Conservation (phyloP, 805 yeast species). For the Ogataea angusta region DNA sequence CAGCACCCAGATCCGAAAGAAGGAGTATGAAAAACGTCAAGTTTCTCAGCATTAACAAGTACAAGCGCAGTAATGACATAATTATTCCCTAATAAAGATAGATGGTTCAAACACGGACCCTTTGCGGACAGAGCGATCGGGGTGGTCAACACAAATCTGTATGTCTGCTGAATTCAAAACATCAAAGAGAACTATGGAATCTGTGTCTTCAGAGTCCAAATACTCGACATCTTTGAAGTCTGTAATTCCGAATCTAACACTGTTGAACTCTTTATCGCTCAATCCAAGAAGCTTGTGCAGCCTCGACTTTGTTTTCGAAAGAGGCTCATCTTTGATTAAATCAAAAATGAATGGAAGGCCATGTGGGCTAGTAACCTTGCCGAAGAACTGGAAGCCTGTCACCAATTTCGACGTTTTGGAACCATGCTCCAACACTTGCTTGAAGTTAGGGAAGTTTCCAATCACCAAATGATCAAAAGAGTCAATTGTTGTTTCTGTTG, state of each 20-base stretch:
- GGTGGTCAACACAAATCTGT: constrained; percentile 79
- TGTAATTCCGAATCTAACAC: constrained; percentile 62
- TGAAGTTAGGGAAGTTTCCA: constrained; percentile 40
- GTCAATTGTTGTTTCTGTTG: constrained; percentile 37
- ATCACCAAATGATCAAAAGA: constrained; percentile 45
- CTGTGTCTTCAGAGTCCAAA: constrained; percentile 49
- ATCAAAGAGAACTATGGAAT: constrained; percentile 53
- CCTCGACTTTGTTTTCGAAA: constrained; percentile 60
- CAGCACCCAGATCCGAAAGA: constrained; percentile 71
- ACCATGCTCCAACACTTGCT: constrained; percentile 16
- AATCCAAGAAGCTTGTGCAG: constrained; percentile 69
- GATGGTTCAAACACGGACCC: constrained; percentile 52
- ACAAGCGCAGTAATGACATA: constrained; percentile 5
- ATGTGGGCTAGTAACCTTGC: constrained; percentile 61
- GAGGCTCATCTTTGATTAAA: constrained; percentile 63
- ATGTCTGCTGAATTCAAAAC: constrained; percentile 33
- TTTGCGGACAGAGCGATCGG: constrained; percentile 69
- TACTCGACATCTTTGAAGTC: constrained; percentile 36
- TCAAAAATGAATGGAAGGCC: constrained; percentile 84
- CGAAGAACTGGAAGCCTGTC: constrained; percentile 74
- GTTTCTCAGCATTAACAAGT: not conserved
- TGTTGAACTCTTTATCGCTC: constrained; percentile 76
- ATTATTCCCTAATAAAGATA: constrained; percentile 47
- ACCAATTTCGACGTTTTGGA: constrained; percentile 41
- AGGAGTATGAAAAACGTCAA: constrained; percentile 25